Evolutionary conservation across 768 basidiomycete species (phyloP), one percentile per base, ranked within the genome.

Genomic region (Tylopilus plumbeoviolaceoides): DNA sequence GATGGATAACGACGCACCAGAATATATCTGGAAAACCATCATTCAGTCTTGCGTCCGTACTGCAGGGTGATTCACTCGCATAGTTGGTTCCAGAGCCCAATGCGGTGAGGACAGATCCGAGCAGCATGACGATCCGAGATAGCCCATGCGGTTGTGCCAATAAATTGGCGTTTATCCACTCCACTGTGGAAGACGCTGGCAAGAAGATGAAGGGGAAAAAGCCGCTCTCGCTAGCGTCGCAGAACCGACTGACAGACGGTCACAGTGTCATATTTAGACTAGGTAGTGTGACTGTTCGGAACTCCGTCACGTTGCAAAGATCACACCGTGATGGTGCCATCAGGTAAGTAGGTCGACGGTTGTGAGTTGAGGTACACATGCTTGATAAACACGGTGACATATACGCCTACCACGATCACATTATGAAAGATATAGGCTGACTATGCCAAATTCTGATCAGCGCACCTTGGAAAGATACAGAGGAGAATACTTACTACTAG

Each of bases 371-470:
- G 38, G 18, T 6, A 20, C 17, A 57, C 78, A 43, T 63, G 78
- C 82, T 83, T 84, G 59, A 87, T 73, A 65, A 88, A 84, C 74
- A 87, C 87, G 6, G 83, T 72, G 50, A 82, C 76, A 60, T 84
- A 87, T 1, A 85, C 83, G 0, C 85, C 86, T 0, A 76, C 73
- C 1, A 89, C 85, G 0, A 87, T 89, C 20, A 69, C 56, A 46
- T 83, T 76, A 53, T 75, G 80, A 75, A 89, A 89, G 36, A 90
- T 87, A 59, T 83, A 78, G 80, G 89, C 85, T 85, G 53, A n/a
- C 15, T 28, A 38, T 28, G 28, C 30, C 14, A 5, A 42, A 18
- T 20, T 28, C 35, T 5, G 21, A 21, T 51, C 33, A 50, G 10
- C 33, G n/a, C 43, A 20, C 23, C 6, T 33, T 28, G 1, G 7